These are phyloP conservation scores for Diplodia sapinea DNA, from an alignment of 2,329 filamentous ascomycete species.

Conservation along the genomic window DNA sequence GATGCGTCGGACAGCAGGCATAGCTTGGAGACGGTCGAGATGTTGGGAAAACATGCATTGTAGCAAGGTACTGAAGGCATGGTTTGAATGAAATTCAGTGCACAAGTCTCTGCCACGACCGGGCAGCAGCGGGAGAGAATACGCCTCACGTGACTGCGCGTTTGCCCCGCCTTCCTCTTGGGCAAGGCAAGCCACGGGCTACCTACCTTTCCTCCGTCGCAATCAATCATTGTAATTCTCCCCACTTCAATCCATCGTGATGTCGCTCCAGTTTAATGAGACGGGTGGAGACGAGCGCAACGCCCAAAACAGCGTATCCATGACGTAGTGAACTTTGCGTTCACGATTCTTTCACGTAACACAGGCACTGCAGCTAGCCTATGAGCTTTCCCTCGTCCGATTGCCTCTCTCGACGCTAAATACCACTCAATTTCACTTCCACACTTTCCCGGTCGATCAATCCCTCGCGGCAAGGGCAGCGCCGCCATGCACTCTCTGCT, in stretches of 20 bases:
- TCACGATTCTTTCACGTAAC: neutral
- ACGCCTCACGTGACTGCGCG: slow-evolving; percentile 14
- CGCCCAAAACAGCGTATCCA: slow-evolving; percentile 21
- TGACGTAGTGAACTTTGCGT: slow-evolving; percentile 9
- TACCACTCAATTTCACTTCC: neutral
- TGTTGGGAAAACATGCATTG: neutral
- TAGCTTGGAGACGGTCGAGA: neutral
- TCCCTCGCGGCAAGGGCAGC: neutral
- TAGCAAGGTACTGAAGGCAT: neutral
- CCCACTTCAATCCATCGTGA: neutral
- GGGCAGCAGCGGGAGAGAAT: neutral
- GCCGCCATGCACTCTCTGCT: slow-evolving; percentile 37
- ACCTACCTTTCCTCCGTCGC: neutral
- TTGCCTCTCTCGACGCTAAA: neutral
- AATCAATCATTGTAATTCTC: neutral
- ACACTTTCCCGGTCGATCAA: neutral
- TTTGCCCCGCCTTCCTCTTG: neutral
- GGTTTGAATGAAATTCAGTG: too few species aligned
- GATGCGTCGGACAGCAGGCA: slow-evolving; percentile 55
- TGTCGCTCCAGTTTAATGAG: neutral
- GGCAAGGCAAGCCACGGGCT: neutral
- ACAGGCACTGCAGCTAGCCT: neutral
- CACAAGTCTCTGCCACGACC: neutral
- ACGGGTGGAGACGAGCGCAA: neutral
- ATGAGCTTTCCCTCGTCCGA: neutral